A percentile compares a stretch with the other conserved stretches of the same genome.
phyloP scores from a whole-genome alignment of 2,329 filamentous ascomycete species.

The Penicillium sp. region DNA sequence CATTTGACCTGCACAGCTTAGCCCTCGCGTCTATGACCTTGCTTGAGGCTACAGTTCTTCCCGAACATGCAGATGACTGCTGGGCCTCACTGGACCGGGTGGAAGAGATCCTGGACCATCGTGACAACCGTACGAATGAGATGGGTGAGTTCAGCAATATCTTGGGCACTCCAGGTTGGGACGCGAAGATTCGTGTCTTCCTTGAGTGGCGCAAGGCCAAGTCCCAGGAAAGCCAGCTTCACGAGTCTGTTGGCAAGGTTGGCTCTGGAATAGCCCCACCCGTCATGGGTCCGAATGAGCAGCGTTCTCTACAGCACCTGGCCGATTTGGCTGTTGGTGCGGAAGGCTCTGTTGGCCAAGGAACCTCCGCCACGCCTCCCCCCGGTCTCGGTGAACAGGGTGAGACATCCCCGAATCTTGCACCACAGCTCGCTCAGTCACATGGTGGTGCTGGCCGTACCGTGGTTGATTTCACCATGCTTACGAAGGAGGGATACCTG shows the following conservation, averaged over 20 bases:
- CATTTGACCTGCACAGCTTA: slow-evolving; percentile 44
- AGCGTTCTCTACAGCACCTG: slow-evolving; percentile 45
- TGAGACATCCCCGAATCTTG: slow-evolving; percentile 28
- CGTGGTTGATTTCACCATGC: slow-evolving; percentile 42
- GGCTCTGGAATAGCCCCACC: slow-evolving; percentile 29
- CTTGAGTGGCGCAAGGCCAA: slow-evolving; percentile 40
- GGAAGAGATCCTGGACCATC: slow-evolving; percentile 49
- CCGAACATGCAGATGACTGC: slow-evolving; percentile 39
- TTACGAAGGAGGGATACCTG: slow-evolving; percentile 44
- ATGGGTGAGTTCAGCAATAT: slow-evolving; percentile 39
- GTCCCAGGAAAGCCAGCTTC: slow-evolving; percentile 33
- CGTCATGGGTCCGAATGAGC: slow-evolving; percentile 41
- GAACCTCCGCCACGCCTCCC: slow-evolving; percentile 29
- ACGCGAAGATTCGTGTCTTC: slow-evolving; percentile 41
- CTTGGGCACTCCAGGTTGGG: slow-evolving; percentile 42
- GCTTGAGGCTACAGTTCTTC: slow-evolving; percentile 43
- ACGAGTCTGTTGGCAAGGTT: slow-evolving; percentile 22
- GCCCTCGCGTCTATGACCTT: slow-evolving; percentile 44
- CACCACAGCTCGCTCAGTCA: slow-evolving; percentile 25
- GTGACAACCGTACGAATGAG: slow-evolving; percentile 35
- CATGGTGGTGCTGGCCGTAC: slow-evolving; percentile 26
- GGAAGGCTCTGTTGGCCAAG: slow-evolving; percentile 38
- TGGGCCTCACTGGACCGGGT: slow-evolving; percentile 51
- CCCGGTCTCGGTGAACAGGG: slow-evolving; percentile 25
- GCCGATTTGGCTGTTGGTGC: slow-evolving; percentile 46